phyloP scores from a whole-genome alignment of 2,329 filamentous ascomycete species.

The Fusarium stilboides region DNA sequence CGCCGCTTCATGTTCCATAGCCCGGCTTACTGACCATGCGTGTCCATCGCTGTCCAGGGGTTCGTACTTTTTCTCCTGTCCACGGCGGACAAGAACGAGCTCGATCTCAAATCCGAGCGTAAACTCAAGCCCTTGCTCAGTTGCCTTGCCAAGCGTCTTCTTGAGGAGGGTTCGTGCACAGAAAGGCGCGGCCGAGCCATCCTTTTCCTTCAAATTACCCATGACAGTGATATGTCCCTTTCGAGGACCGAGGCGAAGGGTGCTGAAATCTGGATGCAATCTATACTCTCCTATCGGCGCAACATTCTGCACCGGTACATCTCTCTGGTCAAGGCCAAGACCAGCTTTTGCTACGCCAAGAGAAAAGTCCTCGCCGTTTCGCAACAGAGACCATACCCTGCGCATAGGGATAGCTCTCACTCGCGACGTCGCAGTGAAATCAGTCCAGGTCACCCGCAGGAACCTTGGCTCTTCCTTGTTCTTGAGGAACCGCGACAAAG shows the following conservation, averaged over 20 bases:
- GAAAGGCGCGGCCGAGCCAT: conserved; percentile 64
- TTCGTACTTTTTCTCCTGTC: conserved; percentile 53
- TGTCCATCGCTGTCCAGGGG: conserved; percentile 73
- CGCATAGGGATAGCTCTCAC: conserved; percentile 77
- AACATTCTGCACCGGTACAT: conserved; percentile 68
- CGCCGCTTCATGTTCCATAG: conserved; percentile 71
- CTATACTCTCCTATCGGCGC: conserved; percentile 75
- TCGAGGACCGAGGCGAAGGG: conserved; percentile 71
- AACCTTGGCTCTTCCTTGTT: conserved; percentile 71
- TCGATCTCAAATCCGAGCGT: conserved; percentile 87
- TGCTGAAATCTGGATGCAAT: conserved; percentile 76
- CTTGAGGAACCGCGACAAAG: conserved; percentile 57
- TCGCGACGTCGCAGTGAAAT: conserved; percentile 80
- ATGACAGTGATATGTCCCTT: conserved; percentile 76
- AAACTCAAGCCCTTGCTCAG: conserved; percentile 69
- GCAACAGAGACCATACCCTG: conserved; percentile 65
- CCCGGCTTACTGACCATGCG: conserved; percentile 78
- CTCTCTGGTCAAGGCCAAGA: conserved; percentile 78
- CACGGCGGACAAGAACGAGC: conserved; percentile 76
- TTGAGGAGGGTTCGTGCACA: conserved; percentile 79
- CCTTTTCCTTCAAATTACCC: conserved; percentile 74
- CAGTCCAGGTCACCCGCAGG: conserved; percentile 82
- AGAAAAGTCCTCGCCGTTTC: conserved; percentile 60
- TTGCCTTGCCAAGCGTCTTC: conserved; percentile 66
- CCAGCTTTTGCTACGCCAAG: conserved; percentile 76